Percentiles rank a stretch among this genome's conserved stretches.
Conservation (phyloP, 1,139 yeast species). For the Hansenula sp. region DNA sequence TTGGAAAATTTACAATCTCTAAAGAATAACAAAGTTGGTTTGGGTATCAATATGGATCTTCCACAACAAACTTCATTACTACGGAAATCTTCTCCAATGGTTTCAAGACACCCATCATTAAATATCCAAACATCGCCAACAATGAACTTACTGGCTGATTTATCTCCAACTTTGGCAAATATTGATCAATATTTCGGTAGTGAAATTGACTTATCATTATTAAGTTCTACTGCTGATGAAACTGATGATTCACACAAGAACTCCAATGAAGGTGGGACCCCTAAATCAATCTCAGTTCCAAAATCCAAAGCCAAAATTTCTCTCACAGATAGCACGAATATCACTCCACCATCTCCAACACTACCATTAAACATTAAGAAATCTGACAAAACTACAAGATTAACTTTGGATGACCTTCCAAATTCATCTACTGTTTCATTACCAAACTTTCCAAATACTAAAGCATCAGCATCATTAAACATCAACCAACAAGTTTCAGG, state of each 20-base stretch:
- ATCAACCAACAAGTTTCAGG: conserved; percentile 1
- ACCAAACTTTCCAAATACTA: conserved; percentile 3
- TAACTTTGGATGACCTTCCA: neutral
- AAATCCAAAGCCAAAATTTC: conserved; percentile 14
- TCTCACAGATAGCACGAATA: neutral
- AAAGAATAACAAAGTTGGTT: conserved; percentile 14
- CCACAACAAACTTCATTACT: conserved; percentile 1
- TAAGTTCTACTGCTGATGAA: conserved; percentile 6
- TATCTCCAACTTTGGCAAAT: conserved; percentile 6
- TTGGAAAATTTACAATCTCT: conserved; percentile 9
- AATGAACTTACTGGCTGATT: conserved; percentile 2
- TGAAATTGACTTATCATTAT: conserved; percentile 8
- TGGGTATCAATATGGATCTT: conserved; percentile 13
- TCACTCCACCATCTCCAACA: conserved; percentile 2
- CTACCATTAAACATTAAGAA: conserved; percentile 4
- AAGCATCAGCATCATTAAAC: conserved; percentile 4
- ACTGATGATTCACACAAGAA: no score
- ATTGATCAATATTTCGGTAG: conserved; percentile 10
- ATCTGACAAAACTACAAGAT: neutral
- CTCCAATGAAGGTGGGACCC: neutral
- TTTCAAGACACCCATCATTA: conserved; percentile 15
- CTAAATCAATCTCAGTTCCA: neutral
- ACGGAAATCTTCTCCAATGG: conserved; percentile 15
- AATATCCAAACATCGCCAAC: conserved; percentile 4
- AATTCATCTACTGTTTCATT: conserved; percentile 4